Percentiles rank a stretch among this genome's conserved stretches.
Evolutionary conservation across 345 rosid genomes (phyloP).

Genomic region (Lepidium didymum): DNA sequence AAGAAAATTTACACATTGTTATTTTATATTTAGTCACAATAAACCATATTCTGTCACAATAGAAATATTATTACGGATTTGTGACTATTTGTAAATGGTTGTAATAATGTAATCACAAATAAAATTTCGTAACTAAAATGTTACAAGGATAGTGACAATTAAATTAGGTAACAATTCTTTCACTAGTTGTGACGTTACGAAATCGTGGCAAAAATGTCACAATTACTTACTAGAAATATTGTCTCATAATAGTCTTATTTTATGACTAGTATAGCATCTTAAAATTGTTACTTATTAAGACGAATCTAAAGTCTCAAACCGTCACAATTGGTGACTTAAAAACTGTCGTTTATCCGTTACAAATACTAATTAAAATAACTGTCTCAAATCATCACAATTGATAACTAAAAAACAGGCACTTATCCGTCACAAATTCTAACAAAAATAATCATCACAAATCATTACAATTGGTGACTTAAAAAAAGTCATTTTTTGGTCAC

Average conservation of each 20-base stretch:
- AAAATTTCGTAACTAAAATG: too few relatives aligned
- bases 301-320: not conserved
- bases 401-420: not conserved
- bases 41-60: too few relatives aligned
- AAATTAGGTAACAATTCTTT: too few relatives aligned
- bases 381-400: not conserved
- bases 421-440: not conserved
- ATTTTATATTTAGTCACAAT: too few relatives aligned
- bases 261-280: not conserved
- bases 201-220: not conserved
- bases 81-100: too few relatives aligned
- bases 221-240: not conserved
- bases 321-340: not conserved
- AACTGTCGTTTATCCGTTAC: not conserved
- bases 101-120: too few relatives aligned
- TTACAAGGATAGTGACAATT: too few relatives aligned
- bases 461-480: not conserved
- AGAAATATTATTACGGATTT: too few relatives aligned
- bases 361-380: not conserved
- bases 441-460: not conserved
- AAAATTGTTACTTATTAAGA: not conserved
- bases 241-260: not conserved
- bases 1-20: too few relatives aligned
- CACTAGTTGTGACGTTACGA: too few relatives aligned
- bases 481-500: not conserved